Conservation (phyloP, 1,284 basidiomycete species). For the Austroboletus sp. region DNA sequence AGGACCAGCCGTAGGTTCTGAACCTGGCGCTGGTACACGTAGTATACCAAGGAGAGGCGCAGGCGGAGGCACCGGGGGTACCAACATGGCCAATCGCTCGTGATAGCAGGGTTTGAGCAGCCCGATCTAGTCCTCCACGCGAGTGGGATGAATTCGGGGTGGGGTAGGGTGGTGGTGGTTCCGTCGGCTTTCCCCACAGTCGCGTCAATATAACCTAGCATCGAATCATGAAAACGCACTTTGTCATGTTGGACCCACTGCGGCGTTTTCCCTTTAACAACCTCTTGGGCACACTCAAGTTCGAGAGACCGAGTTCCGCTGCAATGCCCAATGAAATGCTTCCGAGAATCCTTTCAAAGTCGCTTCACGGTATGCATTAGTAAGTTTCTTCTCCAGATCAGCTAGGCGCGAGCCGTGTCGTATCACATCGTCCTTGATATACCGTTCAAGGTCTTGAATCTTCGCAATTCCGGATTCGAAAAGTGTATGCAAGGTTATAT, state of each 20-base stretch:
- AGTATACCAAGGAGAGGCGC: conserved; percentile 16
- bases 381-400: conserved; percentile 82
- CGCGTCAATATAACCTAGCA: conserved; percentile 7
- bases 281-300: conserved; percentile 71
- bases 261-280: conserved; percentile 65
- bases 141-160: conserved; percentile 74
- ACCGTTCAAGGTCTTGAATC: conserved; percentile 73
- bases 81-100: conserved; percentile 45
- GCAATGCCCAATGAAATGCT: conserved; percentile 86
- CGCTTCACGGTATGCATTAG: conserved; percentile 75
- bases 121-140: conserved; percentile 75
- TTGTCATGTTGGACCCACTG: conserved; percentile 35
- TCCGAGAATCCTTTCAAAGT: conserved; percentile 74
- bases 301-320: conserved; percentile 76
- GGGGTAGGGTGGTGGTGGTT: conserved; percentile 83
- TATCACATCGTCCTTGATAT: conserved; percentile 85
- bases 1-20: background rate
- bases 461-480: conserved; percentile 80
- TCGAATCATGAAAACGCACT: conserved; percentile 37
- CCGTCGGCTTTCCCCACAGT: conserved; percentile 49
- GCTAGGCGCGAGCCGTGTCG: conserved; percentile 70
- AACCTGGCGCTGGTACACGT: conserved; percentile 2
- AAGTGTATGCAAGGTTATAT: conserved; percentile 69
- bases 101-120: conserved; percentile 76
- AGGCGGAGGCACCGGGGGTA: conserved; percentile 17